Conservation (phyloP, 495 filamentous ascomycete species). For the Parachaetomium inaequale region DNA sequence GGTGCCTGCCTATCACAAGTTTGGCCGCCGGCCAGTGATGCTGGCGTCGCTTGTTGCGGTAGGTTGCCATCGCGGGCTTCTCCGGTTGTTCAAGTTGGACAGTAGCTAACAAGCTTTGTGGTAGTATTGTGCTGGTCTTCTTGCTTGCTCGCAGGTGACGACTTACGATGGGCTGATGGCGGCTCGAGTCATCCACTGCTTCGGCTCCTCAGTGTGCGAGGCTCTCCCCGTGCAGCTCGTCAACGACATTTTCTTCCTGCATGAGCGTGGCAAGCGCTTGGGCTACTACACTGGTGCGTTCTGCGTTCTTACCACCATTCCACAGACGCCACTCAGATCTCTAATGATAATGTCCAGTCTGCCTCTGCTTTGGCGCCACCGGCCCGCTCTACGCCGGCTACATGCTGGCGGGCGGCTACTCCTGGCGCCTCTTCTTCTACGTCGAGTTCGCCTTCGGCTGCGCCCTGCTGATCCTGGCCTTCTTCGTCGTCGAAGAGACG, state of each 20-base stretch:
- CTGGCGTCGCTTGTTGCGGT: conserved; percentile 51
- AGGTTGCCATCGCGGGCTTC: conserved; percentile 17
- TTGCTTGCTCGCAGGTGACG: conserved; percentile 52
- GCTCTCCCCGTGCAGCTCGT: conserved; percentile 61
- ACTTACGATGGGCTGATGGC: conserved; percentile 54
- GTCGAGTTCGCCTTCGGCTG: conserved; percentile 58
- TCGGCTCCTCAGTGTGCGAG: conserved; percentile 60
- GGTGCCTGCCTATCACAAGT: conserved; percentile 59
- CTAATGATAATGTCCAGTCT: conserved; percentile 41
- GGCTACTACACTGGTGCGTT: conserved; percentile 55
- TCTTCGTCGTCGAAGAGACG: conserved; percentile 62
- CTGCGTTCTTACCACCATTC: too few species aligned
- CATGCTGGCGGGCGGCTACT: conserved; percentile 60
- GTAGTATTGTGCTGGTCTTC: conserved; percentile 55
- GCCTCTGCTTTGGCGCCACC: conserved; percentile 57
- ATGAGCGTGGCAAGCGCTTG: conserved; percentile 56
- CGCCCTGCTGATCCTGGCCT: conserved; percentile 53
- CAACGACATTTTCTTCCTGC: conserved; percentile 65
- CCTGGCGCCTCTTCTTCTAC: conserved; percentile 64
- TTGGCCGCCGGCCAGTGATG: conserved; percentile 58
- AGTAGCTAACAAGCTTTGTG: not conserved
- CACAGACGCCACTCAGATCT: too few species aligned
- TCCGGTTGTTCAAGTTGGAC: too few species aligned
- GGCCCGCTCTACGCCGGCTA: conserved; percentile 60
- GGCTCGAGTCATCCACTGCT: conserved; percentile 51